A percentile compares a stretch with the other conserved stretches of the same genome.
Conservation (phyloP, 2,329 filamentous ascomycete species). For the Xylaria sp. region DNA sequence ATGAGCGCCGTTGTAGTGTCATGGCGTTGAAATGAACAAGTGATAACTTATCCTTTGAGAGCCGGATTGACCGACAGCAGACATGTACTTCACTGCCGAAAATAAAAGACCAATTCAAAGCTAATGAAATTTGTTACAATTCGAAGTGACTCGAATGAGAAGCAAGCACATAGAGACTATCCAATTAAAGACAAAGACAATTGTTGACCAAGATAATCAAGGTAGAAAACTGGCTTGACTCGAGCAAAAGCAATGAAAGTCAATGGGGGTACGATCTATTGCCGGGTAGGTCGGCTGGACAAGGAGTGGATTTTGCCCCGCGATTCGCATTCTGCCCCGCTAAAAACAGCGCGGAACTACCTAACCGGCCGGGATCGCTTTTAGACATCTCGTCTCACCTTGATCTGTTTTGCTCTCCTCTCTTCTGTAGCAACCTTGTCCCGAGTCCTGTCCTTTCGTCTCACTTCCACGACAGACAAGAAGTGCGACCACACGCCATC, state of each 20-base stretch:
- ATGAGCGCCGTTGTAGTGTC: too few species aligned
- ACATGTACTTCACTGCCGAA: not conserved
- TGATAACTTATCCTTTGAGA: too few species aligned
- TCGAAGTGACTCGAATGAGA: not conserved
- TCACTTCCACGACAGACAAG: conserved; percentile 20
- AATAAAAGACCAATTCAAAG: not conserved
- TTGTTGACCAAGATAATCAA: not conserved
- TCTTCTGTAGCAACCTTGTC: conserved; percentile 10
- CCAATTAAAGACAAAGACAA: not conserved
- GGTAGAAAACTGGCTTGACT: not conserved
- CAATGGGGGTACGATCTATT: not conserved
- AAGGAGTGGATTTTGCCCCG: conserved; percentile 28
- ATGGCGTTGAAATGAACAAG: not conserved
- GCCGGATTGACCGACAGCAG: not conserved
- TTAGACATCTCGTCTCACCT: conserved; percentile 15
- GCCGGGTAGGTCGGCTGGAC: conserved; percentile 20
- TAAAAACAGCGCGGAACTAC: conserved; percentile 23
- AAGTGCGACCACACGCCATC: conserved; percentile 21
- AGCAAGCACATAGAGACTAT: not conserved
- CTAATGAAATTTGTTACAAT: not conserved
- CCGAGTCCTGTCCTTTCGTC: conserved; percentile 21
- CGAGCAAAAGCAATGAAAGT: not conserved
- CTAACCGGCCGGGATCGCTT: conserved; percentile 5
- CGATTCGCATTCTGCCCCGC: conserved; percentile 31
- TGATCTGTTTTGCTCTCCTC: not conserved